phyloP scores from a whole-genome alignment of 164 flowering plant species.

The Santalum album region DNA sequence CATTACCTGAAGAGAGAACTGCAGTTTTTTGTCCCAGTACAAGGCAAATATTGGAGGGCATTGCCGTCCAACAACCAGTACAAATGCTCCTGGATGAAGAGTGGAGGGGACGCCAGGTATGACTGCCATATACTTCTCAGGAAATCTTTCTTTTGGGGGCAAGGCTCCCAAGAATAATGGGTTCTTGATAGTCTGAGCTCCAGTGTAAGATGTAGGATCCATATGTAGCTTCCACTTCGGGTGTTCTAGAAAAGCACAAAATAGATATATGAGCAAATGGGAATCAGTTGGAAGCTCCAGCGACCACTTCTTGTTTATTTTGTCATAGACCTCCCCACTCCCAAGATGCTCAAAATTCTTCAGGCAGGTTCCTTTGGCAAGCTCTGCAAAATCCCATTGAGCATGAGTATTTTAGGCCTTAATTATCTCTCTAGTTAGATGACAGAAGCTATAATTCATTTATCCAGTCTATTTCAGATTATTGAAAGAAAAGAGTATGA shows the following conservation, averaged over 20 bases:
- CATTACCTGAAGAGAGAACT: conserved; percentile 79
- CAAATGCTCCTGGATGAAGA: conserved; percentile 82
- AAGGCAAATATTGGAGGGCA: conserved; percentile 76
- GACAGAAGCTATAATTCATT: not conserved
- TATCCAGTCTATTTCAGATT: not conserved
- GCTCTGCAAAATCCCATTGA: conserved; percentile 38
- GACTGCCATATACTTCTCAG: conserved; percentile 79
- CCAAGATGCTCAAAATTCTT: conserved; percentile 85
- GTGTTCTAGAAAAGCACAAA: conserved; percentile 89
- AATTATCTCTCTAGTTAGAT: not conserved
- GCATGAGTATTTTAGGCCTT: conserved; percentile 6
- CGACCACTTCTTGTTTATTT: conserved; percentile 75
- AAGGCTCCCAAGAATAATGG: conserved; percentile 82
- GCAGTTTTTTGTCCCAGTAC: conserved; percentile 90
- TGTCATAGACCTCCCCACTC: conserved; percentile 75
- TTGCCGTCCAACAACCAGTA: conserved; percentile 68
- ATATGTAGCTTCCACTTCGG: conserved; percentile 96
- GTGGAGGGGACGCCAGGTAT: conserved; percentile 57
- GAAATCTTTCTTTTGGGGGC: conserved; percentile 90
- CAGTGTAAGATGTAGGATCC: conserved; percentile 72
- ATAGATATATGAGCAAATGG: conserved; percentile 77
- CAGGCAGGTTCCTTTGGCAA: conserved; percentile 90
- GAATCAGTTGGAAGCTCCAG: conserved; percentile 89
- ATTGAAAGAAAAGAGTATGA: not conserved
- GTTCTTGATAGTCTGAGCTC: conserved; percentile 86